Evolutionary conservation across 805 yeast genomes (phyloP), one percentile per base, ranked within the genome.

Genomic region (Metschnikowia vanudenii): DNA sequence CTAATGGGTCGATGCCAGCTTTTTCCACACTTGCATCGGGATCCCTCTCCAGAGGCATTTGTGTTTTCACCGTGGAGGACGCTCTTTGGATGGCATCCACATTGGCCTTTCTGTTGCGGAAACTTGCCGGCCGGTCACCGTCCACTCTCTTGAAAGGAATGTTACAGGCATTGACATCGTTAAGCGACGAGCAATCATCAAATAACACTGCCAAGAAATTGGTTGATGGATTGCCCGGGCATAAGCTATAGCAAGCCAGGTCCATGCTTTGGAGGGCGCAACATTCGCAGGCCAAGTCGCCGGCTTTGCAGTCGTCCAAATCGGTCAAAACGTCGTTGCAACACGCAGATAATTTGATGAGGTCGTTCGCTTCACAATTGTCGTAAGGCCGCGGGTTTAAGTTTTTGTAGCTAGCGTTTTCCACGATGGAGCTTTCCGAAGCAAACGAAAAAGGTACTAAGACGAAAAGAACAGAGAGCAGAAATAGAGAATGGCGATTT

Each of bases 201-300:
- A 68, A 65, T 43, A 77, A 57, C 8, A 73, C 77, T 11, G 73
- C 66, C 45, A 78, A 60, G 50, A 75, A 75, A 52, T 72, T 73
- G 16, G 75, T 74, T 16, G 76, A 67, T 1, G 78, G 74, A 45
- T 73, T 71, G 26, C 73, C 73, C 18, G 78, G 78, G 55, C 81
- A 78, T 49, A 78, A 61, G 14, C 69, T 71, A 56, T 72, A 75
- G 55, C 82, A 77, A 33, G 66, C 68, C 39, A 62, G 62, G 32
- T 69, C 65, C 62, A 78, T 68, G 43, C 73, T 69, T 57, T 78
- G 81, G 30, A 78, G 63, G 9, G 82, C 81, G 59, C 81, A 76
- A 51, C 82, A 78, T 51, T 76, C 81, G 59, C 82, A 78, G 1
- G 80, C 80, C 51, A 75, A 62, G 60, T 78, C 82, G 54, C 74